Conservation (phyloP, 805 yeast species). For the Blastobotrys attinorum region DNA sequence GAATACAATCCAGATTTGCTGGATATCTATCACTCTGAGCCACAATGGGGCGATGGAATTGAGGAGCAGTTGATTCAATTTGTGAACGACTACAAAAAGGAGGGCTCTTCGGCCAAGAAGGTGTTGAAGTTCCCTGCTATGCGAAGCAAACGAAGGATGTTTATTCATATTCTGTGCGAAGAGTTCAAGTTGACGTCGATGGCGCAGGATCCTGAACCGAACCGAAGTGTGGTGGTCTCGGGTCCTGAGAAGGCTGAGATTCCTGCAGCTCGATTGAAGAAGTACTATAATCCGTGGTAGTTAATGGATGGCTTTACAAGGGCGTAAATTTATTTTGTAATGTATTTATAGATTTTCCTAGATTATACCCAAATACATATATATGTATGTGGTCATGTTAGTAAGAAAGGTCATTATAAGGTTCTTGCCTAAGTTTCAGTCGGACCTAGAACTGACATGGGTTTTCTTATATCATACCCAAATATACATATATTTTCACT, state of each 20-base stretch:
- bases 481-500: too few relatives aligned
- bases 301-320: too few relatives aligned
- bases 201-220: conserved; percentile 77
- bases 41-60: conserved; percentile 58
- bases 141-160: conserved; percentile 59
- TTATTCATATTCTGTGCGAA: conserved; percentile 60
- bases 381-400: too few relatives aligned
- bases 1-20: conserved; percentile 43
- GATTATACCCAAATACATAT: too few relatives aligned
- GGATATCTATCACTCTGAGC: conserved; percentile 45
- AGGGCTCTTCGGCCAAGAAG: conserved; percentile 24
- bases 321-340: too few relatives aligned
- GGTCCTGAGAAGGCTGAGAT: conserved; percentile 26
- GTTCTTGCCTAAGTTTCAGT: too few relatives aligned
- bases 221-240: conserved; percentile 59
- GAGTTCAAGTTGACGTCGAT: conserved; percentile 54
- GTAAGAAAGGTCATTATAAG: too few relatives aligned
- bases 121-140: conserved; percentile 64
- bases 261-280: conserved; percentile 32
- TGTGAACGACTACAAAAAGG: conserved; percentile 33
- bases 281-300: conserved; percentile 1
- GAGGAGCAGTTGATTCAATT: conserved; percentile 48
- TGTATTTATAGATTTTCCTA: too few relatives aligned
- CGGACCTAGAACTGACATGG: too few relatives aligned
- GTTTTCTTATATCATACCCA: too few relatives aligned